These are phyloP conservation scores for Asterophora lycoperdoides DNA, from an alignment of 768 basidiomycete genomes.

Conservation along the genomic window DNA sequence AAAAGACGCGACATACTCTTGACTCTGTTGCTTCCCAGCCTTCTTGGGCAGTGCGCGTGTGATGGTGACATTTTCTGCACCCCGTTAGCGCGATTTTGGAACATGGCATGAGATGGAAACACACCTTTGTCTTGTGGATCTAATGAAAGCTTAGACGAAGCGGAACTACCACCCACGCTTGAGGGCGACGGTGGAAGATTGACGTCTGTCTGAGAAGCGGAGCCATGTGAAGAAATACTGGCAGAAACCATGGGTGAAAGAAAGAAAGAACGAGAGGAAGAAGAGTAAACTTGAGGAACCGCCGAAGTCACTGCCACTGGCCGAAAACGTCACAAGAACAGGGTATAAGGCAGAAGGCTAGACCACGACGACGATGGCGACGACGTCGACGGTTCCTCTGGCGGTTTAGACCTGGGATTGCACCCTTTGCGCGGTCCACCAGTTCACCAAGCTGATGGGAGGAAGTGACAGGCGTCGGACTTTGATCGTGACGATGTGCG, in stretches of 20 bases:
- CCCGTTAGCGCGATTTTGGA: conserved; percentile 12
- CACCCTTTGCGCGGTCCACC: conserved; percentile 15
- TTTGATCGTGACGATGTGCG: conserved; percentile 13
- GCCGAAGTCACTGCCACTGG: conserved; percentile 45
- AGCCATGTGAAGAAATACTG: conserved; percentile 31
- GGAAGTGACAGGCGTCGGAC: conserved; percentile 11
- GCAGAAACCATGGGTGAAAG: conserved; percentile 32
- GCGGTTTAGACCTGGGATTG: conserved; percentile 21
- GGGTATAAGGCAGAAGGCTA: conserved; percentile 42
- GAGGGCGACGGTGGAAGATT: conserved; percentile 37
- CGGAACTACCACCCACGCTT: conserved; percentile 29
- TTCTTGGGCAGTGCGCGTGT: conserved; percentile 45
- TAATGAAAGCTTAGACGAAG: conserved; percentile 53
- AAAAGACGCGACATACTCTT: conserved; percentile 53
- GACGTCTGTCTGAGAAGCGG: conserved; percentile 31
- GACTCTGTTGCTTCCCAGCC: conserved; percentile 53
- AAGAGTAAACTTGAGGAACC: conserved; percentile 42
- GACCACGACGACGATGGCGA: conserved; percentile 41
- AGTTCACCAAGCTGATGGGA: conserved; percentile 12
- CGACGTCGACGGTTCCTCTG: conserved; percentile 49
- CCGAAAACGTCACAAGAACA: conserved; percentile 31
- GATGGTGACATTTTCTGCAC: conserved; percentile 68
- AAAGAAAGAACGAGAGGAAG: conserved; percentile 18
- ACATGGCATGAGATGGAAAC: conserved; percentile 15
- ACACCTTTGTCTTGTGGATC: conserved; percentile 63